Evolutionary conservation across 495 filamentous ascomycete species (phyloP), one percentile per base, ranked within the genome.

Genomic region (Penicillium alfredii): DNA sequence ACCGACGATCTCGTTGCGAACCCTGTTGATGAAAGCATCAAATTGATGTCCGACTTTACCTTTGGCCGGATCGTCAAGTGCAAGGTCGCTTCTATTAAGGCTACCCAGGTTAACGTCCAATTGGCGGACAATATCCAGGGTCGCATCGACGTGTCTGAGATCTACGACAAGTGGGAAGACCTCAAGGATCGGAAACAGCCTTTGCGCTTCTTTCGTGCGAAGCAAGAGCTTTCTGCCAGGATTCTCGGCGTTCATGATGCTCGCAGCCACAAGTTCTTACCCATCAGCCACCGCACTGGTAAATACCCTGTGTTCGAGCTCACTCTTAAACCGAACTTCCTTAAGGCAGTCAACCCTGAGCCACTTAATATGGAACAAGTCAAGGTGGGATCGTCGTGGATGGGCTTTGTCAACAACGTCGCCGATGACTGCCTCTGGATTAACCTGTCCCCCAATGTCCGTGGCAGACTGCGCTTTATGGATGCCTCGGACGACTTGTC

Each of bases 51-150:
- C 31, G 86, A 94, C 49, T 72, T 90, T 29, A 63, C 63, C 8
- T 68, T 88, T 33, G 92, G 92, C 30, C 82, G 74, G 47, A 49
- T 86, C 31, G 84, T 82, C 17, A 86, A 89, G 59, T 92, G 82
- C 21, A 80, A 73, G 38, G 77, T 98, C 26, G 70, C 69, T 25
- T 85, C 86, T 6, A 61, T 94, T 44, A 94, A 92, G 58, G 78
- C 78, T 19, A 95, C 88, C 0, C 92, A 97, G 52, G 63, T 98
- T 34, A 95, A 96, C 47, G 86, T 97, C 12, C 77, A 82, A 40
- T 71, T 97, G 38, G 86, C 87, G 26, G 87, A 94, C 51, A 88
- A 88, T 50, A 69, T 96, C 22, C 86, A 90, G 56, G 92, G 90
- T 13, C 84, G 92, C 13, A 79, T 98, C 30, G 88, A 94, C 52